Evolutionary conservation across 768 basidiomycete species (phyloP), one percentile per base, ranked within the genome.

Genomic region (Rhodotorula diobovata): DNA sequence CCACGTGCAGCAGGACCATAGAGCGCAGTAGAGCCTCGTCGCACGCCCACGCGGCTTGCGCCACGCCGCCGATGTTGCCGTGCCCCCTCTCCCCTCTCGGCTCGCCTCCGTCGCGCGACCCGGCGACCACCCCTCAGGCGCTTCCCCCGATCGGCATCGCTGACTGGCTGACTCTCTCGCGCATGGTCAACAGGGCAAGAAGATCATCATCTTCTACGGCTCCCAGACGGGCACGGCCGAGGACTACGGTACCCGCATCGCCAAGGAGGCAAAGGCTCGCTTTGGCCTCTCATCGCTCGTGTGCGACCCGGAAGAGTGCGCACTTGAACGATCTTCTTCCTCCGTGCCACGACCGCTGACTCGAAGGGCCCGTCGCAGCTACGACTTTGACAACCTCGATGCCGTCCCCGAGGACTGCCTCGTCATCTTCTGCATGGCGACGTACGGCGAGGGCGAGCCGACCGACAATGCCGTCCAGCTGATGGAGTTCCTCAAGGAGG

Each of bases 221-320:
- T 97, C 95, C 32, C 95, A 99, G 80, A 99, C 95, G 0, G 95
- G 95, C 67, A 99, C 95, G 25, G 95, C 95, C 4, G 96, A 98
- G 81, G 95, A 99, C 81, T 78, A 94, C 76, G 94, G 94, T 53
- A 93, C 95, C 76, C 90, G 96, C 80, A 86, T 99, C 18, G 95
- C 95, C 23, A 98, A 98, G 83, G 95, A 99, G 80, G 93, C 92
- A 51, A 99, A 99, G 82, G 86, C 90, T 71, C 92, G 95, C 79
- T 99, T 91, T 73, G 95, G 95, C 60, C 85, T 97, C 25, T 89
- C 92, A 18, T 96, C 93, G 14, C 88, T 98, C 65, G 95, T 99
- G 25, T 96, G 93, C 78, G 95, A 99, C 79, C 93, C 94, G 7
- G 96, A 99, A 81, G 95, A 99, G 81, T 78, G 69, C 67, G 76